Evolutionary conservation across 371 early-diverging fungal species (phyloP).

Genomic region (Actinomortierella ambigua): DNA sequence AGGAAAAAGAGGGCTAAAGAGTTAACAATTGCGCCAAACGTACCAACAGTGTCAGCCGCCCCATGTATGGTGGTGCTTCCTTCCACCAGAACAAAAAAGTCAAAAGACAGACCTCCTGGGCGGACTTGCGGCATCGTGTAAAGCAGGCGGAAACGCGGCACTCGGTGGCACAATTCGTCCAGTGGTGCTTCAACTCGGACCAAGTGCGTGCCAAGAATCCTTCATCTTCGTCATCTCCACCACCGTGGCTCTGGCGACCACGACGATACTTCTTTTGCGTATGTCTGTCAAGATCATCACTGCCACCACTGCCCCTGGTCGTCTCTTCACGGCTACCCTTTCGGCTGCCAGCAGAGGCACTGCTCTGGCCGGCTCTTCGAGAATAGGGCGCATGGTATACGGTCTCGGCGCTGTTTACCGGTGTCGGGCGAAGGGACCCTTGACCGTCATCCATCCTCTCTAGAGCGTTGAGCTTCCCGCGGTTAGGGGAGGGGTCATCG

Average conservation of each 20-base stretch:
- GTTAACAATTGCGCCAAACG: too few relatives aligned
- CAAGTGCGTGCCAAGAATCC: not conserved
- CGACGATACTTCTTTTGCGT: not conserved
- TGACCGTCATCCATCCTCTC: constrained; percentile 12
- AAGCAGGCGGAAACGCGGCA: constrained; percentile 13
- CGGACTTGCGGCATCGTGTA: constrained; percentile 9
- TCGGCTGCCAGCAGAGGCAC: not conserved
- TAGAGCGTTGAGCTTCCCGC: constrained; percentile 20
- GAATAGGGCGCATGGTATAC: not conserved
- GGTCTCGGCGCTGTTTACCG: constrained; percentile 5
- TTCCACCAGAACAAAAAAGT: too few relatives aligned
- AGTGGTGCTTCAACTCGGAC: constrained; percentile 13
- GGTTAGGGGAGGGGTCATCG: constrained; percentile 25
- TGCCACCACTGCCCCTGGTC: too few relatives aligned
- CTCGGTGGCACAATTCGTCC: constrained; percentile 10
- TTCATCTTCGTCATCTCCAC: not conserved
- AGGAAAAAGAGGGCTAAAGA: too few relatives aligned
- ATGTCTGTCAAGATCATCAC: not conserved
- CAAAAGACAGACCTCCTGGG: constrained; percentile 15
- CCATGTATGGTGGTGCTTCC: too few relatives aligned
- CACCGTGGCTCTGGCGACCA: constrained; percentile 1
- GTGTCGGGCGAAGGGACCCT: constrained; percentile 7
- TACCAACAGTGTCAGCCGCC: too few relatives aligned
- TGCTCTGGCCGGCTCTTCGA: not conserved
- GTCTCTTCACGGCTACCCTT: not conserved